Evolutionary conservation across 1,139 yeast species (phyloP), one percentile per base, ranked within the genome.

Genomic region (Hyphopichia wangnamkhiaoensis): DNA sequence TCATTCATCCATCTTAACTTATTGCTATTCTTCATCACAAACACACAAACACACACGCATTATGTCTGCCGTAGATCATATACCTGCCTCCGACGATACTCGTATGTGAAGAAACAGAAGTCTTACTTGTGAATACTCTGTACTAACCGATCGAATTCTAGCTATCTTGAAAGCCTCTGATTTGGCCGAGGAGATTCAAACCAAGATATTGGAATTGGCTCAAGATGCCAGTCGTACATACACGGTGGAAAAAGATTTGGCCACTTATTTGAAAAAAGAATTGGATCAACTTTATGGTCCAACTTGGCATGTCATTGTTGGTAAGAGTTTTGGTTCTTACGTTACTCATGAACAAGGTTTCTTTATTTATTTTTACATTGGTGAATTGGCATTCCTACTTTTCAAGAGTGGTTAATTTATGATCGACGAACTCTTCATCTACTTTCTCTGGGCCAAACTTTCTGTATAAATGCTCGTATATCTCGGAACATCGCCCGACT

Each of bases 291-390:
- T 65, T 42, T 84, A 76, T 52, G 96, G 96, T 1, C 79, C 85
- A 33, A 82, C 95, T 18, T 93, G 98, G 98, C 98, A 93, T 60
- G 94, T 90, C 23, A 80, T 93, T 43, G 97, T 90, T 38, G 99
- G 98, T 23, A 82, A 83, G 61, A 86, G 86, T 54, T 93, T 93
- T 64, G 98, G 98, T 4, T 82, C 94, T 39, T 90, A 85, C 58
- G 96, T 94, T 19, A 88, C 98, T 15, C 98, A 94, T 58, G 91
- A 79, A 54, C 77, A 85, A 46, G 95, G 95, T 19, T 80, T 77
- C 56, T 93, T 93, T 59, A 72, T 86, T 25, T 91, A 93, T 63
- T 87, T 88, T 54, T 90, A 89, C 63, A 72, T 89, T 44, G 96
- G 86, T 18, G 83, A 82, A 33, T 67, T 82, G 49, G 97, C 97